Percentiles rank a stretch among this genome's conserved stretches.
Evolutionary conservation across 441 rosid genomes (phyloP).

Genomic region (Brassica hybrid): DNA sequence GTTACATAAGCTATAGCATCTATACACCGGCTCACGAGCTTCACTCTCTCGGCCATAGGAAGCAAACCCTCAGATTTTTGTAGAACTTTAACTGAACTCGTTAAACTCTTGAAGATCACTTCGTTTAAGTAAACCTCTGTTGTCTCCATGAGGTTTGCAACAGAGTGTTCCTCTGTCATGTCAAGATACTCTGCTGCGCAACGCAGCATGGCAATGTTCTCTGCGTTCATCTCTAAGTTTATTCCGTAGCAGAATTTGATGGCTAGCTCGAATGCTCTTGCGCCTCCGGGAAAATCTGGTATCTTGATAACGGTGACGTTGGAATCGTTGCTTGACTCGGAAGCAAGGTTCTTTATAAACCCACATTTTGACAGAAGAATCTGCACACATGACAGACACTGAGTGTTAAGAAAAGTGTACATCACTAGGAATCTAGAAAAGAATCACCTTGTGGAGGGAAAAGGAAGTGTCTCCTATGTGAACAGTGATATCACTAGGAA

Average conservation of each 20-base stretch:
- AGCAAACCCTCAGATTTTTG: slow-evolving; percentile 47
- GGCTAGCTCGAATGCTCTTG: slow-evolving; percentile 59
- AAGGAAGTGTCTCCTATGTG: slow-evolving; percentile 71
- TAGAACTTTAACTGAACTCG: slow-evolving; percentile 60
- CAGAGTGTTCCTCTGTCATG: slow-evolving; percentile 67
- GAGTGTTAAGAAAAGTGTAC: not conserved
- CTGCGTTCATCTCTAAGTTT: slow-evolving; percentile 62
- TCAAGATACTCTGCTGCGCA: slow-evolving; percentile 68
- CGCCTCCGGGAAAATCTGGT: slow-evolving; percentile 58
- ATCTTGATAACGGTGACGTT: slow-evolving; percentile 52
- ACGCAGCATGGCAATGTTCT: slow-evolving; percentile 57
- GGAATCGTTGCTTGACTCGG: slow-evolving; percentile 47
- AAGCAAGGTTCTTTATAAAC: slow-evolving; percentile 53
- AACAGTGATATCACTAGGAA: slow-evolving; percentile 78
- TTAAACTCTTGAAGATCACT: slow-evolving; percentile 68
- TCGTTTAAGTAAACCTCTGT: slow-evolving; percentile 61
- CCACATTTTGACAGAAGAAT: slow-evolving; percentile 70
- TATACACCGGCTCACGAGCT: slow-evolving; percentile 59
- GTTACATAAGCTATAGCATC: slow-evolving; percentile 61
- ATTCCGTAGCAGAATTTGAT: slow-evolving; percentile 70
- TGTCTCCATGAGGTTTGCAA: slow-evolving; percentile 60
- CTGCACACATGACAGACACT: slow-evolving; percentile 42
- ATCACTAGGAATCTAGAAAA: not conserved
- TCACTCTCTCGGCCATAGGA: slow-evolving; percentile 59
- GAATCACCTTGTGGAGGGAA: slow-evolving; percentile 77